These are phyloP conservation scores for Fusarium anthophilum DNA, from an alignment of 2,329 filamentous ascomycete genomes.

Conservation along the genomic window DNA sequence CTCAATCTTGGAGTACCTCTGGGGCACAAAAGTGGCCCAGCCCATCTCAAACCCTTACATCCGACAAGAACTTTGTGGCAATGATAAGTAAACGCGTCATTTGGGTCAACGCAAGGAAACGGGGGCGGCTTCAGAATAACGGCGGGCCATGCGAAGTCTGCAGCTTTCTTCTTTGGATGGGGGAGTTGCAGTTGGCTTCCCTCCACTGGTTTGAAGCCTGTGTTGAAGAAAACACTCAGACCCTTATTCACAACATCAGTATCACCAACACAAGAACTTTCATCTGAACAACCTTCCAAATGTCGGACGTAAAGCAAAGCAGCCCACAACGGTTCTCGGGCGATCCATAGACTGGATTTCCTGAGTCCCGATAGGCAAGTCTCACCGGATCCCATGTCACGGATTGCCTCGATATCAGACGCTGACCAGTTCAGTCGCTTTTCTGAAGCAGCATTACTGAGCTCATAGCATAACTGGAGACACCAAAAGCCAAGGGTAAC, in stretches of 20 bases:
- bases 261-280: constrained; percentile 10
- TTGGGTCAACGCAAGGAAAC: not conserved
- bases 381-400: constrained; percentile 9
- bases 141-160: not conserved
- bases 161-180: not conserved
- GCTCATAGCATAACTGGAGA: constrained; percentile 21
- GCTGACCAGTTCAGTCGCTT: constrained; percentile 12
- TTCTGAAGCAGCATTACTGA: constrained; percentile 21
- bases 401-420: not conserved
- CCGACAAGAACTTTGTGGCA: constrained; percentile 2
- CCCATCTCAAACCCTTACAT: constrained; percentile 12
- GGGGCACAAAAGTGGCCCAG: not conserved
- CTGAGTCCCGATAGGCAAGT: not conserved
- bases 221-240: constrained; percentile 7
- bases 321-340: constrained; percentile 9
- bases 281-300: not conserved
- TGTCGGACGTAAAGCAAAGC: constrained; percentile 10
- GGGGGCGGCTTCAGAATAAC: not conserved
- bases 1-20: not conserved
- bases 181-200: not conserved
- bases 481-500: constrained; percentile 13
- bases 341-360: constrained; percentile 1
- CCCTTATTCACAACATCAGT: not conserved
- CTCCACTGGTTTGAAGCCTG: constrained; percentile 5
- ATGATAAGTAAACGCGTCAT: not conserved